Evolutionary conservation across 805 yeast species (phyloP).

Genomic region (Yamadazyma sp.): DNA sequence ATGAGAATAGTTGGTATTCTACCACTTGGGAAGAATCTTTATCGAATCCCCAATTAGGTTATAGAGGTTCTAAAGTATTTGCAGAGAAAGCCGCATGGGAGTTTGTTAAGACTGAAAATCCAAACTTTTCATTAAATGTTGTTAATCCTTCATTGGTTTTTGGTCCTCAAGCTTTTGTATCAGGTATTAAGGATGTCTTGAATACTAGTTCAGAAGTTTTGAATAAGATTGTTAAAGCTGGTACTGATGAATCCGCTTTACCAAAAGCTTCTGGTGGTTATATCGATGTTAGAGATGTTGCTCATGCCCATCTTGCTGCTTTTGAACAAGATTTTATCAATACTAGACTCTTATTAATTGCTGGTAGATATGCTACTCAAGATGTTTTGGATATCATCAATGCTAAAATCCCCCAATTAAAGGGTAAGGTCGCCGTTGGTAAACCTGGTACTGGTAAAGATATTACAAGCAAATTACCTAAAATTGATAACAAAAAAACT

Average conservation of each 20-base stretch:
- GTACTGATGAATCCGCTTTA: conserved; percentile 22
- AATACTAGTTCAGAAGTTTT: conserved; percentile 39
- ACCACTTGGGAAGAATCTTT: conserved; percentile 13
- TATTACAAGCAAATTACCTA: neutral
- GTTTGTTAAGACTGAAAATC: conserved; percentile 36
- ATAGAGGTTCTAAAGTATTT: conserved; percentile 44
- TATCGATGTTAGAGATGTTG: conserved; percentile 29
- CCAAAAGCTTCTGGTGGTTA: conserved; percentile 25
- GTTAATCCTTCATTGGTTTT: conserved; percentile 45
- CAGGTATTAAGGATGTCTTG: conserved; percentile 30
- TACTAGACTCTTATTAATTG: conserved; percentile 24
- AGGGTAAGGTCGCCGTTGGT: conserved; percentile 36
- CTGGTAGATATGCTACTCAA: conserved; percentile 20
- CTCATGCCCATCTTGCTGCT: conserved; percentile 31
- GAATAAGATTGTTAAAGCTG: conserved; percentile 33
- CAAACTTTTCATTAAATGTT: conserved; percentile 35
- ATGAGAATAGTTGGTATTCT: conserved; percentile 35
- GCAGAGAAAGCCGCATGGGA: conserved; percentile 62
- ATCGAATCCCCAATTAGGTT: conserved; percentile 24
- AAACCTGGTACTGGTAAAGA: conserved; percentile 23
- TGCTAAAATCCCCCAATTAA: conserved; percentile 37
- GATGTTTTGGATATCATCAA: conserved; percentile 26
- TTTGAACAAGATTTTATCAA: conserved; percentile 20
- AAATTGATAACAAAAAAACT: neutral
- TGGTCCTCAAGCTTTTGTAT: conserved; percentile 53